Evolutionary conservation across 83 land plant species (phyloP), one percentile per base, ranked within the genome.

Genomic region (Thuja plicata): DNA sequence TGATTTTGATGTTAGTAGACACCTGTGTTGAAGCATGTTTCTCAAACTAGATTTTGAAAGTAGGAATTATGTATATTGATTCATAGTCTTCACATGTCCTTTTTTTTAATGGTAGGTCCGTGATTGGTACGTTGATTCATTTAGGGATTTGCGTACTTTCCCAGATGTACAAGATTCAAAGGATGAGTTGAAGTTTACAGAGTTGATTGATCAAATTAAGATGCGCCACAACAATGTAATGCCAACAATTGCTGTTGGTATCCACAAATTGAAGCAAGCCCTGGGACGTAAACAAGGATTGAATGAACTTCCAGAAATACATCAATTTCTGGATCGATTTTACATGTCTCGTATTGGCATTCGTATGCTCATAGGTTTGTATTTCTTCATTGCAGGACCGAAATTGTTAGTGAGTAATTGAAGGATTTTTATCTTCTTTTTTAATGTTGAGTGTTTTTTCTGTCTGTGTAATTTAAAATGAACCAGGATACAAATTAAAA

Each of bases 291-390:
- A 91, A 76, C 90, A 89, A 60, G 90, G 89, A 30, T 86, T 94
- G 80, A 86, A 89, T 85, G 95, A 95, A 90, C 89, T 98, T 35
- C 94, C 93, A 81, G 99, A 98, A 80, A 98, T 98, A 83, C 99
- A 98, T 87, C 93, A 94, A 76, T 97, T 98, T 91, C 92, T 97
- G 48, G 98, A 98, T 73, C 94, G 99, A 1, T 97, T 98, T 90
- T 98, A 98, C 91, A 92, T 98, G 98, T 98, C 99, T 12, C 95
- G 99, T 54, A 98, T 98, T 62, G 99, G 99, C 57, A 98, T 98
- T 17, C 94, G 99, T 11, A 98, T 98, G 99, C 97, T 98, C 46
- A 98, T 98, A 89, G 99, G 99, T 98, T 74, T 85, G 92, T 88
- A 62, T 5, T 88, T 24, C 40, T 5, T 66, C 78, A 66, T 48